A percentile compares a stretch with the other conserved stretches of the same genome.
Conservation (phyloP, 2,329 filamentous ascomycete species). For the Elsinoe ampelina region DNA sequence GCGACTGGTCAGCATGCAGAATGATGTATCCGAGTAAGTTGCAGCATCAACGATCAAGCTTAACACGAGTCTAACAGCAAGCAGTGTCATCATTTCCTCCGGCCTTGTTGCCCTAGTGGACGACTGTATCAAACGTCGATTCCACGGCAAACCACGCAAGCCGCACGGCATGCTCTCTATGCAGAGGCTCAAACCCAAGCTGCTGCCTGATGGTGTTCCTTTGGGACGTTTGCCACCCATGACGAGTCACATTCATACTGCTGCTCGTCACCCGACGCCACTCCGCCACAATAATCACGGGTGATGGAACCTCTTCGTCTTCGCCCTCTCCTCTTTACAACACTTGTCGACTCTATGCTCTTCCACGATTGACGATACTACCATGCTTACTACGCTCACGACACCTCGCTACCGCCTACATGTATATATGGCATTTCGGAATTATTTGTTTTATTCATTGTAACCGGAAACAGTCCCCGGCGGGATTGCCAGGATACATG, state of each 20-base stretch:
- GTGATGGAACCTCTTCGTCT: too few species aligned
- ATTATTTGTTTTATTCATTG: background rate
- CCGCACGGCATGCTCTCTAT: constrained; percentile 44
- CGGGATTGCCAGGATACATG: background rate
- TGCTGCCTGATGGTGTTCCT: constrained; percentile 31
- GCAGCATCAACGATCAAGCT: background rate
- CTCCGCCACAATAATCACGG: constrained; percentile 9
- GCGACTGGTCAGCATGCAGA: constrained; percentile 56
- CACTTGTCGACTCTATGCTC: background rate
- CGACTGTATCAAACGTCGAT: constrained; percentile 76
- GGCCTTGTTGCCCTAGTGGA: constrained; percentile 82
- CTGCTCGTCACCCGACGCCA: constrained; percentile 13
- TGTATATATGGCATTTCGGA: background rate
- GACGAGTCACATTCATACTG: background rate
- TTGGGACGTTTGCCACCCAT: background rate
- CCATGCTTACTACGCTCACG: background rate
- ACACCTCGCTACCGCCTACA: background rate
- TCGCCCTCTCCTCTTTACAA: background rate
- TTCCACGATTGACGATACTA: background rate
- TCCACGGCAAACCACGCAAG: constrained; percentile 49
- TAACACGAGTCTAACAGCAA: constrained; percentile 19
- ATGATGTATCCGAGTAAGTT: constrained; percentile 81
- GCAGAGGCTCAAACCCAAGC: constrained; percentile 36
- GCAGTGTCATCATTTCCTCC: constrained; percentile 78
- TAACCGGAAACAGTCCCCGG: background rate